Evolutionary conservation across 176 grass and related monocot species (phyloP), one percentile per base, ranked within the genome.

Genomic region (Oryza punctata): DNA sequence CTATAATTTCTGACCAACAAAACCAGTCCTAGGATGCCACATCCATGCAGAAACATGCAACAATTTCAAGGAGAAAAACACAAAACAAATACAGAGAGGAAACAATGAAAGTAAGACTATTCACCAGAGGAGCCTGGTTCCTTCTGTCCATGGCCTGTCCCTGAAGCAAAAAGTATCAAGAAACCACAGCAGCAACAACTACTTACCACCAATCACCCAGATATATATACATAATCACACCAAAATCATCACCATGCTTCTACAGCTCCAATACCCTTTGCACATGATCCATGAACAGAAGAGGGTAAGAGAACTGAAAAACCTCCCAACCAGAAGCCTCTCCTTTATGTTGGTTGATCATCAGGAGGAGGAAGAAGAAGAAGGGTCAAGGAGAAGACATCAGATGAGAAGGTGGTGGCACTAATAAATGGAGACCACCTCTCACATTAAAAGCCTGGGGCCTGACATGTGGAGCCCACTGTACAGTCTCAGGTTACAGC

Each of bases 51-150:
- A 70, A 46, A 47, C 19, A 81, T 10, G 49, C 82, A 67, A 10
- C 12, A 57, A 21, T 21, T 57, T 15, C 8, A 38, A 21, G 21
- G 28, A 19, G 46, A 18, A 7, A 26, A 19, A 21, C 2, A 10
- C 15, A 32, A 73, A 30, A 16, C 15, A 63, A 66, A 21, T 57
- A n/a, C 1, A 57, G 52, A 57, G 52, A 63, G 8, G 7, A 79
- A 45, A 19, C 35, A 69, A 32, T 0, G 57, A 32, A 61, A 64
- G 37, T 15, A 84, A 68, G 69, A 85, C 85, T 82, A 87, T 82
- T 83, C 76, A 94, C 94, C 88, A 83, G 21, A 76, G 85, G 90
- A 90, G 94, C 71, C 63, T 86, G 77, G 59, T 81, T 91, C 65
- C 90, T 70, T 74, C 81, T 86, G 59, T 91, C 90, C 91, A 91